These are phyloP conservation scores for Arthroderma sp. DNA, from an alignment of 2,329 filamentous ascomycete genomes.

Conservation along the genomic window DNA sequence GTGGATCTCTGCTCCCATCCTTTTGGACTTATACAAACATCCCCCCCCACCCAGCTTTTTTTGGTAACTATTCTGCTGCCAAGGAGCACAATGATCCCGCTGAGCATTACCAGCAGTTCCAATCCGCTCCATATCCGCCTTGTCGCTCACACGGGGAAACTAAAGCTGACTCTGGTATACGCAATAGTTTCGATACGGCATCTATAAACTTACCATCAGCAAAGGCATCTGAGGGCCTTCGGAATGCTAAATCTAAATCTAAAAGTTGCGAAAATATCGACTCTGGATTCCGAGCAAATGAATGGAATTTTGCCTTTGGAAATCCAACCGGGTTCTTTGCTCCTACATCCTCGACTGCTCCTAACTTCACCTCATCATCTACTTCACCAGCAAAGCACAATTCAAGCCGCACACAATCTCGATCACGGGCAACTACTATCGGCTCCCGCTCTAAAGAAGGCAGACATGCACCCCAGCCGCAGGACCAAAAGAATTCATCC, in stretches of 20 bases:
- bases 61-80: neutral
- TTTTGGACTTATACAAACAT: conserved; percentile 3
- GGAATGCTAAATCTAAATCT: conserved; percentile 17
- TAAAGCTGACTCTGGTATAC: neutral
- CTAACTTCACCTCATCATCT: conserved; percentile 11
- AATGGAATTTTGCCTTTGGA: conserved; percentile 28
- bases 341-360: conserved; percentile 17
- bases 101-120: neutral
- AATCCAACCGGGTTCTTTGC: conserved; percentile 24
- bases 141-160: neutral
- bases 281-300: conserved; percentile 29
- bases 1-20: neutral
- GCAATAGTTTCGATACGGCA: neutral
- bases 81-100: neutral
- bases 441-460: conserved; percentile 9
- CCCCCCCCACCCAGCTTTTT: neutral
- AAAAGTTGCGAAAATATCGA: conserved; percentile 22
- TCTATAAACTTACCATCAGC: too few species aligned
- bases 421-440: conserved; percentile 9
- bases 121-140: neutral
- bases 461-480: neutral
- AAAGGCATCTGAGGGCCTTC: neutral
- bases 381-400: neutral
- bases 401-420: neutral
- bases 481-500: conserved; percentile 8